phyloP scores from a whole-genome alignment of 2,329 filamentous ascomycete species.

The Ceratocystis destructans region DNA sequence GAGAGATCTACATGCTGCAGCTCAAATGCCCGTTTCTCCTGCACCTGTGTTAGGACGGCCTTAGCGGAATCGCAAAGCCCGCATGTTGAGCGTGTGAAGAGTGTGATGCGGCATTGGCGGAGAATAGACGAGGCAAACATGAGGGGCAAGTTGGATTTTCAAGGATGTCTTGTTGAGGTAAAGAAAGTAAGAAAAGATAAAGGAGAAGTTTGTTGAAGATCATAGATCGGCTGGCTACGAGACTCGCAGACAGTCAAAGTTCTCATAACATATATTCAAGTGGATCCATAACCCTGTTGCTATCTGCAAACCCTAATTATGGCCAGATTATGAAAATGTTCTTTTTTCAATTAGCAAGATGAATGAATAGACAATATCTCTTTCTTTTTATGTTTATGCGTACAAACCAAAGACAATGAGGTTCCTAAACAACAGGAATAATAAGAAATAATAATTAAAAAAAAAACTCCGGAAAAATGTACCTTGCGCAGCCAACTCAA shows the following conservation, averaged over 20 bases:
- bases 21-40: conserved; percentile 43
- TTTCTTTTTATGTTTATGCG: no score
- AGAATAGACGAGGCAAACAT: conserved; percentile 42
- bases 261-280: not conserved
- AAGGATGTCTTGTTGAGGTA: no score
- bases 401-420: not conserved
- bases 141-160: not conserved
- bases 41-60: conserved; percentile 42
- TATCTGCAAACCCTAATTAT: not conserved
- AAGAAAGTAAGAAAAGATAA: not conserved
- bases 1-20: conserved; percentile 60
- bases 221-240: not conserved
- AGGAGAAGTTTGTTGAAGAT: not conserved
- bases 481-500: not conserved
- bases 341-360: no score
- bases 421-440: not conserved
- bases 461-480: conserved; percentile 15
- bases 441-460: not conserved
- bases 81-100: conserved; percentile 62
- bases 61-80: conserved; percentile 57
- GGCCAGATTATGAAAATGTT: not conserved
- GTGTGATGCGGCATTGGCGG: conserved; percentile 51
- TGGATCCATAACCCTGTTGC: not conserved
- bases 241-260: not conserved
- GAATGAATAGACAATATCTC: no score